These are phyloP conservation scores for Saposhnikovia divaricata DNA, from an alignment of 129 eudicot genomes.

Conservation along the genomic window DNA sequence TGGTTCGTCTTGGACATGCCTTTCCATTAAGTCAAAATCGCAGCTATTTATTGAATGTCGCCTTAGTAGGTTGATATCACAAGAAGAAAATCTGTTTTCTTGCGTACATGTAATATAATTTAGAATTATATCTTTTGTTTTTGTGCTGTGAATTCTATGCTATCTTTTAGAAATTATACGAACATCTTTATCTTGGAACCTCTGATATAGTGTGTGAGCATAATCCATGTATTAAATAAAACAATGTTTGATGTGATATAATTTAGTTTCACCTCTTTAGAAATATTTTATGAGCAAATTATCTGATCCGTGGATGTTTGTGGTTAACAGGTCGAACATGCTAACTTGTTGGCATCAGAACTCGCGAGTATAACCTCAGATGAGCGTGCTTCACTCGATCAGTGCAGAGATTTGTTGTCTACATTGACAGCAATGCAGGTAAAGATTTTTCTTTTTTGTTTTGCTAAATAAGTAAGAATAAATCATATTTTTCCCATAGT, in stretches of 20 bases:
- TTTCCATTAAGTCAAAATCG: background rate
- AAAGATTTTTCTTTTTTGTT: background rate
- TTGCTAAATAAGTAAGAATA: background rate
- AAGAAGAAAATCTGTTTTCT: background rate
- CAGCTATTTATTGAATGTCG: background rate
- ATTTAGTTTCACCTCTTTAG: background rate
- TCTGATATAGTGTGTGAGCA: constrained; percentile 4
- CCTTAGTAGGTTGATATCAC: background rate
- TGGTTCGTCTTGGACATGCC: background rate
- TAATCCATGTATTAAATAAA: background rate
- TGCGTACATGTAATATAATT: background rate
- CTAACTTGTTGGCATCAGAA: constrained; percentile 53
- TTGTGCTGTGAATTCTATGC: background rate
- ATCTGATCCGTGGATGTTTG: background rate
- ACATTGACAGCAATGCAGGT: constrained; percentile 67
- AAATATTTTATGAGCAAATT: background rate
- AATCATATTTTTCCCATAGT: background rate
- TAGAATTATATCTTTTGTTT: background rate
- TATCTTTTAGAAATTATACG: background rate
- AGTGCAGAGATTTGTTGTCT: constrained; percentile 63
- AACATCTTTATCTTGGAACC: background rate
- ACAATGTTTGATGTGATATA: background rate
- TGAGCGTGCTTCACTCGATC: constrained; percentile 45
- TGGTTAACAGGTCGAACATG: constrained; percentile 55
- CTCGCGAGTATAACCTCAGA: constrained; percentile 45